These are phyloP conservation scores for Chlamydomonas sphaeroides DNA, from an alignment of 139 green algal genomes.

Conservation along the genomic window DNA sequence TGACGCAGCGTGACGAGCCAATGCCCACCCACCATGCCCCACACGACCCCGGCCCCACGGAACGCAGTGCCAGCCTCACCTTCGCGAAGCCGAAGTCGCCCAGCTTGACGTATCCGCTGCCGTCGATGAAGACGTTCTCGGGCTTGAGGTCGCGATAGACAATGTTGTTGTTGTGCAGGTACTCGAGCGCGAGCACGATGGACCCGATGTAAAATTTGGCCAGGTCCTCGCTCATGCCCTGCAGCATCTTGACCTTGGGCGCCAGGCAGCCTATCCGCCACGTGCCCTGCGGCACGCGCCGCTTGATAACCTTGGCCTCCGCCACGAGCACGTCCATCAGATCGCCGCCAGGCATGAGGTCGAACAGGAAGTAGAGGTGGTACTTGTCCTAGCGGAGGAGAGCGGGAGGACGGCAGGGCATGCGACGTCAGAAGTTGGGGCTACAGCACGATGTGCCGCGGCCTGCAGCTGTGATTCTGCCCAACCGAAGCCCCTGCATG, in stretches of 20 bases:
- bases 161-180: slow-evolving; percentile 93
- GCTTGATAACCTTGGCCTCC: slow-evolving; percentile 87
- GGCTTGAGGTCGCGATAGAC: slow-evolving; percentile 98
- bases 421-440: background rate
- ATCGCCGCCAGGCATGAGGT: slow-evolving; percentile 93
- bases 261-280: slow-evolving; percentile 66
- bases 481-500: no score
- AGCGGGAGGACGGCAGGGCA: background rate
- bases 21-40: background rate
- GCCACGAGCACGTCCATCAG: slow-evolving; percentile 96
- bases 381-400: slow-evolving; percentile 86
- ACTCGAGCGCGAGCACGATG: slow-evolving; percentile 93
- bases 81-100: slow-evolving; percentile 99
- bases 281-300: slow-evolving; percentile 59
- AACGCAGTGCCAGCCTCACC: no score
- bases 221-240: slow-evolving; percentile 86
- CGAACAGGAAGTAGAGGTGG: slow-evolving; percentile 96
- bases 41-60: background rate
- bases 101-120: slow-evolving; percentile 86
- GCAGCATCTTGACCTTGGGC: slow-evolving; percentile 61
- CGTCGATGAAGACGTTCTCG: slow-evolving; percentile 98
- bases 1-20: no score
- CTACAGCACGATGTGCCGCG: no score
- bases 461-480: no score
- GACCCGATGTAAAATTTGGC: slow-evolving; percentile 92